phyloP scores from a whole-genome alignment of 139 green algal species.

The Chlamydomonas schloesseri region DNA sequence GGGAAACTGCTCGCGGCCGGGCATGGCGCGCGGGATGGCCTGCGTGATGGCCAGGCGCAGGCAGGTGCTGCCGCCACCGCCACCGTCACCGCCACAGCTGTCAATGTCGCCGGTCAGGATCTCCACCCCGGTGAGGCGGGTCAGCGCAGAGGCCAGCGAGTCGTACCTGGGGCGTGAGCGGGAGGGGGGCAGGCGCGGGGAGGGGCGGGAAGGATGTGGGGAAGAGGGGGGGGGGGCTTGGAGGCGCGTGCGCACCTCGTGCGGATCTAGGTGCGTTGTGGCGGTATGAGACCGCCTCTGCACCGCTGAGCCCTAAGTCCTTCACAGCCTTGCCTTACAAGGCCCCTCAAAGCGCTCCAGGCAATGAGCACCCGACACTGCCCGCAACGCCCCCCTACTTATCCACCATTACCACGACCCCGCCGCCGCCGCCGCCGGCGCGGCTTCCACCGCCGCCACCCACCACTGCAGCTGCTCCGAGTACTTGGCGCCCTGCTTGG shows the following conservation, averaged over 20 bases:
- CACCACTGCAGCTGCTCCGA: conserved; percentile 17
- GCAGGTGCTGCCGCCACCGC: no score
- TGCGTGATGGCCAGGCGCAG: conserved; percentile 21
- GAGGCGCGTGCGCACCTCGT: no score
- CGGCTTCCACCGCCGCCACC: not conserved
- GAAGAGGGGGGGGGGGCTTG: no score
- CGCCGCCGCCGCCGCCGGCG: no score
- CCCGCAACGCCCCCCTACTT: no score
- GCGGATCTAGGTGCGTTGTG: no score
- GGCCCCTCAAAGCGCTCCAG: no score
- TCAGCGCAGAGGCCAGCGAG: not conserved
- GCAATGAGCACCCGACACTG: no score
- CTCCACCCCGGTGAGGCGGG: conserved; percentile 11
- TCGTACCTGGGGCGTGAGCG: not conserved
- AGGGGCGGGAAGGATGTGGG: not conserved
- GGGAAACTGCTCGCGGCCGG: not conserved
- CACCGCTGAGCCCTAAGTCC: no score
- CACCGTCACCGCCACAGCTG: no score
- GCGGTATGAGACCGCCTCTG: no score
- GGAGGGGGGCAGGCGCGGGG: not conserved
- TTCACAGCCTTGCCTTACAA: no score
- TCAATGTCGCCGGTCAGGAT: not conserved
- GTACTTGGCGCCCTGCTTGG: conserved; percentile 27
- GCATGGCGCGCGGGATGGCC: conserved; percentile 32
- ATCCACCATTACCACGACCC: not conserved